Conservation (phyloP, 1,284 basidiomycete species). For the Sanghuangporus sanghuang region DNA sequence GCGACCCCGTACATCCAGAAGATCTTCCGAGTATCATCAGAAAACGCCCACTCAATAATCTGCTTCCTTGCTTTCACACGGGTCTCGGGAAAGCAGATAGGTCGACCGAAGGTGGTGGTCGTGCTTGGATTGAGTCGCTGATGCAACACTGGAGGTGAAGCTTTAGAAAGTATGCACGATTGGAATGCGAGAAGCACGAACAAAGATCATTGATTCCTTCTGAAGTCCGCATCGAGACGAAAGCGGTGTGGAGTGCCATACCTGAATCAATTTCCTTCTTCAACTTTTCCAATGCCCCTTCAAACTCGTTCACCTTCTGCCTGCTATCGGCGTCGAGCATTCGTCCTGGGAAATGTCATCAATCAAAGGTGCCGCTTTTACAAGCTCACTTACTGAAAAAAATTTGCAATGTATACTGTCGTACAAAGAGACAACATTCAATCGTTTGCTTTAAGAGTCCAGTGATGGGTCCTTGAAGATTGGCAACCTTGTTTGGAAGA, state of each 20-base stretch:
- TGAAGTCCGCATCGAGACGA: not conserved
- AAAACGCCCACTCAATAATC: not conserved
- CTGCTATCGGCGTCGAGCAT: not conserved
- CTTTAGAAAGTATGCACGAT: no score
- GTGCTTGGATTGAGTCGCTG: not conserved
- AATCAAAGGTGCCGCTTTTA: not conserved
- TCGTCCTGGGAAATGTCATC: not conserved
- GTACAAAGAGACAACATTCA: conserved; percentile 15
- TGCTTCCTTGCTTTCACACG: not conserved
- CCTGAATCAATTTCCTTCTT: not conserved
- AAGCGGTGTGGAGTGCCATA: not conserved
- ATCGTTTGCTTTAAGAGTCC: conserved; percentile 7
- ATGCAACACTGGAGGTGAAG: not conserved
- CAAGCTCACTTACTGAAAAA: conserved; percentile 3
- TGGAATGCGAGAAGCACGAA: not conserved
- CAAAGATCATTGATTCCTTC: not conserved
- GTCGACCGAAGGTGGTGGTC: conserved; percentile 2
- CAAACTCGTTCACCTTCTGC: not conserved
- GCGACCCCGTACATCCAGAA: conserved; percentile 27
- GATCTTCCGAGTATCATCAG: not conserved
- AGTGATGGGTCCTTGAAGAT: not conserved
- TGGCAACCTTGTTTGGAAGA: not conserved
- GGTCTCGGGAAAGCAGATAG: conserved; percentile 9
- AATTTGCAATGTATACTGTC: conserved; percentile 3
- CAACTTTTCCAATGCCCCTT: not conserved